A percentile compares a stretch with the other conserved stretches of the same genome.
These are phyloP conservation scores for Cystofilobasidium capitatum DNA, from an alignment of 768 basidiomycete genomes.

Conservation along the genomic window DNA sequence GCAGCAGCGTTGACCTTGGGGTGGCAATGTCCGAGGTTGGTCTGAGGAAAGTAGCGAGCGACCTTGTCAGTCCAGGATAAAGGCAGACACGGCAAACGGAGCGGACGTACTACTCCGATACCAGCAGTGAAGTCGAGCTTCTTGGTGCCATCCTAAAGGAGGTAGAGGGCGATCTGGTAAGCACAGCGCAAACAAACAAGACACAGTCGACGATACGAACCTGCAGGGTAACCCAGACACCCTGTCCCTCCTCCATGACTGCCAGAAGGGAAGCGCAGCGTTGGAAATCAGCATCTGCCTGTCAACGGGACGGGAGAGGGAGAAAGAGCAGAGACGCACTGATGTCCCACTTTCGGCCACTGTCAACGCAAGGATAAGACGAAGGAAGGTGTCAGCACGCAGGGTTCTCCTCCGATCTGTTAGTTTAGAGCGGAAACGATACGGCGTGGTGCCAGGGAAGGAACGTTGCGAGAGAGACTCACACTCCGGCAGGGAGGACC, in stretches of 20 bases:
- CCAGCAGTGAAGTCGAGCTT: conserved; percentile 57
- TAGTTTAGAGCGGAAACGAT: no score
- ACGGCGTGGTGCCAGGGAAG: not conserved
- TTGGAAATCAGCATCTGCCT: not conserved
- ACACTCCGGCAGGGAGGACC: conserved; percentile 8
- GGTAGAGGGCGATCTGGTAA: not conserved
- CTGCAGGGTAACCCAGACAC: conserved; percentile 19
- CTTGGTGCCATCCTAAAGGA: conserved; percentile 52
- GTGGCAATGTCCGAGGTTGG: conserved; percentile 61
- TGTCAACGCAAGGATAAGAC: not conserved
- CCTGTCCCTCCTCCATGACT: conserved; percentile 22
- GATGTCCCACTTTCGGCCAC: conserved; percentile 27
- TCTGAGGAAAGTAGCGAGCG: not conserved
- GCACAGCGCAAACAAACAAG: not conserved
- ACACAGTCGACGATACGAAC: not conserved
- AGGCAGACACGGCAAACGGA: conserved; percentile 80
- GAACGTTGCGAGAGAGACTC: not conserved
- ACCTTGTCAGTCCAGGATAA: not conserved
- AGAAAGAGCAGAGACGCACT: not conserved
- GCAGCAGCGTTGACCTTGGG: conserved; percentile 77
- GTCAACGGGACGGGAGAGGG: not conserved
- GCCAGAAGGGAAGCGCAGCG: no score
- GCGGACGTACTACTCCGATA: conserved; percentile 21
- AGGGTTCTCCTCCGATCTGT: not conserved
- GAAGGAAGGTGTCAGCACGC: not conserved